These are phyloP conservation scores for Lactarius trivialis DNA, from an alignment of 768 basidiomycete genomes.

Conservation along the genomic window DNA sequence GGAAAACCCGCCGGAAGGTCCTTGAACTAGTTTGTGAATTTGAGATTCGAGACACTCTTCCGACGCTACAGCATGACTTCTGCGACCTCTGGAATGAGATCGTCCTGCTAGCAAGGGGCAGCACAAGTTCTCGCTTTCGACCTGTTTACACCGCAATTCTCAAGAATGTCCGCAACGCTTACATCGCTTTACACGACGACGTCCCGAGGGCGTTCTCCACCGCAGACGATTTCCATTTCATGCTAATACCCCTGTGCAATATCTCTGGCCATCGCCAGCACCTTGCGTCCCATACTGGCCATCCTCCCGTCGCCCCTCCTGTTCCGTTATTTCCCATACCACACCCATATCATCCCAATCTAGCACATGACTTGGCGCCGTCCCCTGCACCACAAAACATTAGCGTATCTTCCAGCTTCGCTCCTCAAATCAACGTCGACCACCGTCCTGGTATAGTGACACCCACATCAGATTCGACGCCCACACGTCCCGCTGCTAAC, in stretches of 20 bases:
- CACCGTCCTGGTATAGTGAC: neutral
- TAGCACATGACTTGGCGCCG: too few relatives aligned
- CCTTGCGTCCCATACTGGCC: too few relatives aligned
- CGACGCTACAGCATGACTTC: neutral
- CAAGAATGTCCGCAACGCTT: neutral
- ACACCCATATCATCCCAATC: neutral
- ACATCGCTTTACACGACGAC: neutral
- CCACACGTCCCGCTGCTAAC: neutral
- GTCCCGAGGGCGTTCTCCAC: neutral
- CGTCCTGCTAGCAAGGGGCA: neutral
- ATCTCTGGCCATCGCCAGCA: too few relatives aligned
- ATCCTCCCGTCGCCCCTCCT: too few relatives aligned
- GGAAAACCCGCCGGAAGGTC: neutral
- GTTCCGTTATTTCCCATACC: too few relatives aligned
- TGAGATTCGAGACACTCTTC: neutral
- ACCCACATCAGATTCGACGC: neutral
- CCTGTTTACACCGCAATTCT: neutral
- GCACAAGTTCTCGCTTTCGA: neutral
- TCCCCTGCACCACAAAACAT: neutral
- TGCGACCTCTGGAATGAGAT: constrained; percentile 7
- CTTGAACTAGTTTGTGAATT: neutral
- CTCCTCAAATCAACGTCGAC: neutral
- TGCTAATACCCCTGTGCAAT: neutral
- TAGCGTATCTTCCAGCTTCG: too few relatives aligned
- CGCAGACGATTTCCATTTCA: neutral